A percentile compares a stretch with the other conserved stretches of the same genome.
These are phyloP conservation scores for Cercophora sp. DNA, from an alignment of 495 filamentous ascomycete genomes.

Conservation along the genomic window DNA sequence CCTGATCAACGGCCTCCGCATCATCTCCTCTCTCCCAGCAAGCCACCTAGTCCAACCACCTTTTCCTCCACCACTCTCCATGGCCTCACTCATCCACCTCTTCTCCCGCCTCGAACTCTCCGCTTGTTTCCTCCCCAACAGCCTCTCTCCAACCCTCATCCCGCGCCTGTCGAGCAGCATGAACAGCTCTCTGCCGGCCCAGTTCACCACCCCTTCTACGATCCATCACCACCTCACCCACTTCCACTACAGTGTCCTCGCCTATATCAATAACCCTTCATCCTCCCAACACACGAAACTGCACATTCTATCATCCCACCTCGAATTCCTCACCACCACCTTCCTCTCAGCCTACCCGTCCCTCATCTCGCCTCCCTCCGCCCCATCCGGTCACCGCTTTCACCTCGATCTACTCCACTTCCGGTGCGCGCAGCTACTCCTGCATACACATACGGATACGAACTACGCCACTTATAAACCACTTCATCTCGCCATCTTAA, in stretches of 20 bases:
- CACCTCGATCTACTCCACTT: slow-evolving; percentile 40
- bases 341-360: slow-evolving; percentile 9
- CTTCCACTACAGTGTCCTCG: slow-evolving; percentile 23
- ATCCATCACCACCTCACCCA: slow-evolving; percentile 12
- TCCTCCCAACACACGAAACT: slow-evolving; percentile 13
- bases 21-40: slow-evolving; percentile 32
- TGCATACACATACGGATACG: too few relatives aligned
- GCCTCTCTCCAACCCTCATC: slow-evolving; percentile 53
- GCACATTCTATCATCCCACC: slow-evolving; percentile 10
- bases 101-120: slow-evolving; percentile 31
- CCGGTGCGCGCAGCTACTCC: slow-evolving; percentile 49
- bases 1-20: slow-evolving; percentile 37
- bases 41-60: slow-evolving; percentile 16
- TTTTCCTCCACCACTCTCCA: slow-evolving; percentile 13
- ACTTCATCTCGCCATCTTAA: too few relatives aligned
- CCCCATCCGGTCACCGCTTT: slow-evolving; percentile 5
- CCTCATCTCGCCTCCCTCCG: slow-evolving; percentile 8
- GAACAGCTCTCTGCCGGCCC: slow-evolving; percentile 3
- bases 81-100: slow-evolving; percentile 32
- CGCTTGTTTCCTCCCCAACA: slow-evolving; percentile 51
- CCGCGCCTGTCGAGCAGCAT: slow-evolving; percentile 37
- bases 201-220: too few relatives aligned
- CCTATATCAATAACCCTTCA: slow-evolving; percentile 17
- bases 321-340: slow-evolving; percentile 12
- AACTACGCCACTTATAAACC: too few relatives aligned